Evolutionary conservation across 2,329 filamentous ascomycete genomes (phyloP).

Genomic region (Plectosphaerella cucumerina): DNA sequence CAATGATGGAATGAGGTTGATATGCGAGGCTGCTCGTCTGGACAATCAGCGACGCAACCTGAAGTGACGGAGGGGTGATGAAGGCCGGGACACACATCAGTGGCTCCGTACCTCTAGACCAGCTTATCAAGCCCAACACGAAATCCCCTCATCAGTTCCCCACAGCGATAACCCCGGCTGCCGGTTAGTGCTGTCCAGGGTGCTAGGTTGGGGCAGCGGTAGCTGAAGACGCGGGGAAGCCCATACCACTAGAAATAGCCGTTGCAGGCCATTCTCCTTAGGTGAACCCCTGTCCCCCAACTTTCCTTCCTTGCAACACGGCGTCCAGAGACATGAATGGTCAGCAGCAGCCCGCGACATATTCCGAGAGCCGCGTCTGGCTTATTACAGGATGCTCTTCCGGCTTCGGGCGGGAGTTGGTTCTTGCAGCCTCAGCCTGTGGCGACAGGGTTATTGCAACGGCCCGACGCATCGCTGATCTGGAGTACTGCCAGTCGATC

Average conservation of each 20-base stretch:
- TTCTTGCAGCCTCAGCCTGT: not conserved
- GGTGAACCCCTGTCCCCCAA: not conserved
- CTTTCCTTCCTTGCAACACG: not conserved
- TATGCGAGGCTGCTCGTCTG: slow-evolving; percentile 16
- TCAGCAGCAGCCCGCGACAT: not conserved
- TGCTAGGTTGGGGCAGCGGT: not conserved
- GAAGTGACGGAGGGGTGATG: not conserved
- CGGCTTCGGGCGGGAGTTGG: not conserved
- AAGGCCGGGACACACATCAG: not conserved
- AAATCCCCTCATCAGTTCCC: not conserved
- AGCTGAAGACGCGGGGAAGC: not conserved
- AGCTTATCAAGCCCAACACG: not conserved
- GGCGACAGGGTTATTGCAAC: slow-evolving; percentile 1
- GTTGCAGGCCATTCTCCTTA: not conserved
- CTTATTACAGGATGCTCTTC: slow-evolving; percentile 2
- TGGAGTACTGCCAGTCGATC: not conserved
- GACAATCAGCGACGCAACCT: slow-evolving; percentile 9
- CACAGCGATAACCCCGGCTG: not conserved
- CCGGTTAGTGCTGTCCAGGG: not conserved
- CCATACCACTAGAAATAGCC: not conserved
- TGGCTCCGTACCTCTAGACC: not conserved
- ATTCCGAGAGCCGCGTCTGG: not conserved
- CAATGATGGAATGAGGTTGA: slow-evolving; percentile 17
- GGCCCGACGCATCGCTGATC: not conserved
- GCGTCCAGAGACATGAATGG: not conserved